A percentile compares a stretch with the other conserved stretches of the same genome.
Evolutionary conservation across 768 basidiomycete species (phyloP).

Genomic region (Tylopilus rubrobrunneus): DNA sequence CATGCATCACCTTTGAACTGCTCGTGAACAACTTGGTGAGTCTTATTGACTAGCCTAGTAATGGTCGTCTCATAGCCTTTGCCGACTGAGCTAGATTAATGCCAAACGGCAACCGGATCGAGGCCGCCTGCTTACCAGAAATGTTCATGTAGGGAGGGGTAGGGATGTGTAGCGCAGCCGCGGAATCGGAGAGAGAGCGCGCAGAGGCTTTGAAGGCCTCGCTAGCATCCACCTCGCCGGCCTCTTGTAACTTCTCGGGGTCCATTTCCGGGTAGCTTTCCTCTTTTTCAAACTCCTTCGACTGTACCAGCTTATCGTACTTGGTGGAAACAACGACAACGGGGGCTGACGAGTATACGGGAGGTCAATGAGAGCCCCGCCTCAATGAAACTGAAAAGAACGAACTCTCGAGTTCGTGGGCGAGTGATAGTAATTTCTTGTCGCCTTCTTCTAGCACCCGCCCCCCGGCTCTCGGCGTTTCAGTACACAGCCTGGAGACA

Average conservation of each 20-base stretch:
- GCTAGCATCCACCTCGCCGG: neutral
- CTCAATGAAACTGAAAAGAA: neutral
- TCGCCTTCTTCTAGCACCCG: conserved; percentile 9
- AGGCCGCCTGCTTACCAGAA: neutral
- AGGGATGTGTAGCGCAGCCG: neutral
- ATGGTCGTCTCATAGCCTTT: neutral
- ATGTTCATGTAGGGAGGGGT: neutral
- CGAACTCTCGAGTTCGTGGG: neutral
- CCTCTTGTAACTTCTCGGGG: neutral
- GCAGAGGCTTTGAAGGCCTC: neutral
- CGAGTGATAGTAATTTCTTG: conserved; percentile 1
- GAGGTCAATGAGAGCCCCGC: too few species aligned
- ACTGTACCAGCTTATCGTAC: conserved; percentile 1
- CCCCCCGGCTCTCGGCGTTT: conserved; percentile 4
- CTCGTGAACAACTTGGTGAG: neutral
- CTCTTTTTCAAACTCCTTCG: neutral
- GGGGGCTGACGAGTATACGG: neutral
- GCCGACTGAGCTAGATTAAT: neutral
- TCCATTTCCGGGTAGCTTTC: neutral
- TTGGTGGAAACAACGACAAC: conserved; percentile 8
- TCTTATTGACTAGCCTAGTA: neutral
- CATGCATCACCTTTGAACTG: conserved; percentile 6
- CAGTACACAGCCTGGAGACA: conserved; percentile 3
- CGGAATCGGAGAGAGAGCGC: neutral
- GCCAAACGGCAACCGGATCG: too few species aligned